These are phyloP conservation scores for Aspergillus bombycis DNA, from an alignment of 2,329 filamentous ascomycete genomes.

Conservation along the genomic window DNA sequence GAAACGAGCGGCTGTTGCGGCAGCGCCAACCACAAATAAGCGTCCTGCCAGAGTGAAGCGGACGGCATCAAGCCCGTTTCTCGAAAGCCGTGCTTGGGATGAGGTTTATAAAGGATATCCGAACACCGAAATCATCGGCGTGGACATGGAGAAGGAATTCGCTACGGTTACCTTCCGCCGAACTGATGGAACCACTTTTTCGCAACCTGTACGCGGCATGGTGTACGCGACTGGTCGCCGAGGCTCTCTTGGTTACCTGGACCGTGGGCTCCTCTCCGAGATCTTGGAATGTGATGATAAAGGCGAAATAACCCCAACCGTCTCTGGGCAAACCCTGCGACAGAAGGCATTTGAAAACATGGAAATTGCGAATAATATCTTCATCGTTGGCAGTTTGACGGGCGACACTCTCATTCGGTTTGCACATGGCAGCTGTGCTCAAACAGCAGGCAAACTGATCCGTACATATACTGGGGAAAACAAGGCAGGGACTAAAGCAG, in stretches of 20 bases:
- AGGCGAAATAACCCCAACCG: constrained; percentile 31
- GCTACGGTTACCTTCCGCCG: constrained; percentile 50
- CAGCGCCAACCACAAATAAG: constrained; percentile 21
- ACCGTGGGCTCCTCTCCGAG: constrained; percentile 50
- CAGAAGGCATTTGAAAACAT: constrained; percentile 55
- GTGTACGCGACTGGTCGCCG: constrained; percentile 61
- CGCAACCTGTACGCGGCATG: constrained; percentile 52
- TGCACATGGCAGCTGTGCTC: constrained; percentile 62
- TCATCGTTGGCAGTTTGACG: constrained; percentile 61
- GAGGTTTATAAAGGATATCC: constrained; percentile 58
- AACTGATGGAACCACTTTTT: constrained; percentile 47
- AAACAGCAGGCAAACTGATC: constrained; percentile 58
- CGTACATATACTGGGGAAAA: constrained; percentile 22
- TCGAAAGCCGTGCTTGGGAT: constrained; percentile 54
- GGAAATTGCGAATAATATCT: constrained; percentile 57
- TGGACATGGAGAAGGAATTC: constrained; percentile 34
- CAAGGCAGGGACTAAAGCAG: constrained; percentile 11
- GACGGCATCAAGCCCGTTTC: constrained; percentile 49
- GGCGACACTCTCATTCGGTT: constrained; percentile 64
- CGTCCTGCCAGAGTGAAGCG: constrained; percentile 32
- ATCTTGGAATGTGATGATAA: constrained; percentile 40
- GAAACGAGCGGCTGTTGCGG: constrained; percentile 53
- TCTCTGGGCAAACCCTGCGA: constrained; percentile 59
- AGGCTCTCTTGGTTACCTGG: constrained; percentile 58
- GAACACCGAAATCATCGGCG: constrained; percentile 53